phyloP scores from a whole-genome alignment of 495 filamentous ascomycete genomes.

The Coniosporium apollinis region DNA sequence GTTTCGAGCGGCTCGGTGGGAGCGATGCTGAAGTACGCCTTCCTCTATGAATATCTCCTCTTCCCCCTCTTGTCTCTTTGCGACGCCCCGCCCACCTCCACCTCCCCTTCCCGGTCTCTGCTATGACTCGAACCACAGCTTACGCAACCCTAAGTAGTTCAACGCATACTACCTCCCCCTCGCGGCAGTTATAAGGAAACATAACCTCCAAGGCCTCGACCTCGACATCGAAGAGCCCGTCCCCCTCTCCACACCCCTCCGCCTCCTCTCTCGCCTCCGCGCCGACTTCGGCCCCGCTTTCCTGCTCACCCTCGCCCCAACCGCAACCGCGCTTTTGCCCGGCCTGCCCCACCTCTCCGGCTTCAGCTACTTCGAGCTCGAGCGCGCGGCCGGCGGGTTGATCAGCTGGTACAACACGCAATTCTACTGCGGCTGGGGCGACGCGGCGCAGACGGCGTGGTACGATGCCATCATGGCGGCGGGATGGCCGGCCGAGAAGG shows the following conservation, averaged over 20 bases:
- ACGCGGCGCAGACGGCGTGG: conserved; percentile 15
- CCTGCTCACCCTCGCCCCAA: conserved; percentile 27
- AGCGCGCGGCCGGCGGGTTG: conserved; percentile 16
- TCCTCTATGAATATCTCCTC: neutral
- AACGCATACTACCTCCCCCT: conserved; percentile 27
- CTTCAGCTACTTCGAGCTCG: conserved; percentile 26
- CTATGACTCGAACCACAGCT: neutral
- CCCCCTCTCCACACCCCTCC: conserved; percentile 14
- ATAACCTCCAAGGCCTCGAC: conserved; percentile 26
- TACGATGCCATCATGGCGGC: conserved; percentile 23
- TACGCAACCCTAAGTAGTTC: conserved; percentile 12
- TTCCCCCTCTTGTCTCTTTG: neutral
- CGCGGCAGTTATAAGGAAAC: conserved; percentile 14
- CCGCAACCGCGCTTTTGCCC: conserved; percentile 25
- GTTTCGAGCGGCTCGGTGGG: conserved; percentile 21
- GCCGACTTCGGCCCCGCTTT: conserved; percentile 28
- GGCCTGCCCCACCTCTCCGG: conserved; percentile 23
- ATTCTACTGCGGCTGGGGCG: conserved; percentile 30
- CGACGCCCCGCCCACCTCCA: too few relatives aligned
- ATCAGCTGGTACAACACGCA: conserved; percentile 29
- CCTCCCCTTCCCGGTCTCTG: neutral
- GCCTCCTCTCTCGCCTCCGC: conserved; percentile 24
- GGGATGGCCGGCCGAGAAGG: conserved; percentile 24
- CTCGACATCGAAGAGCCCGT: conserved; percentile 29
- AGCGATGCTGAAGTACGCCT: conserved; percentile 13